A percentile compares a stretch with the other conserved stretches of the same genome.
These are phyloP conservation scores for Stachybotrys elegans DNA, from an alignment of 2,329 filamentous ascomycete species.

Conservation along the genomic window DNA sequence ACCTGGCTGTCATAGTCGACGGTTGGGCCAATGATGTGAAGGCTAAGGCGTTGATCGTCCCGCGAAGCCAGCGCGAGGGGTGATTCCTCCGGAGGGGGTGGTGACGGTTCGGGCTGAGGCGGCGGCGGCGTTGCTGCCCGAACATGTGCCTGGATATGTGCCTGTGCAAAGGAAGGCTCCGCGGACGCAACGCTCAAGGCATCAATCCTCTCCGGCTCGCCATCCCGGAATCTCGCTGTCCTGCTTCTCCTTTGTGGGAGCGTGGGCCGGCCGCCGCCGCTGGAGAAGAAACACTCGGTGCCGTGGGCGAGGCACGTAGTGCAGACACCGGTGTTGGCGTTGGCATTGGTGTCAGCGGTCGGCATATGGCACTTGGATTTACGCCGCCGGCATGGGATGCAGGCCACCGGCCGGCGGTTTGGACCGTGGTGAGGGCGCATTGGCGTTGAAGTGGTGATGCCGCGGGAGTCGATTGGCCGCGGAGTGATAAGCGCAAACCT, in stretches of 20 bases:
- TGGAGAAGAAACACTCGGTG: not conserved
- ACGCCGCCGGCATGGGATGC: not conserved
- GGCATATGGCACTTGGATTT: not conserved
- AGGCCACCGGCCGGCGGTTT: too few species aligned
- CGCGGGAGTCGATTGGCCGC: too few species aligned
- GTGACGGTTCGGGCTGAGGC: not conserved
- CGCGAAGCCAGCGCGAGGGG: slow-evolving; percentile 23
- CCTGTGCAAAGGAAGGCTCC: not conserved
- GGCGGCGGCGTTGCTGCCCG: too few species aligned
- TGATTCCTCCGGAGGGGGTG: slow-evolving; percentile 12
- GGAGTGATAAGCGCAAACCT: too few species aligned
- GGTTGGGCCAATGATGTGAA: slow-evolving; percentile 55
- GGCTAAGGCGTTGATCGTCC: slow-evolving; percentile 34
- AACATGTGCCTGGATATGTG: too few species aligned
- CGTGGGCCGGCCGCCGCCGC: too few species aligned
- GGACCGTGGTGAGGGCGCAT: too few species aligned
- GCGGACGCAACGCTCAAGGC: too few species aligned
- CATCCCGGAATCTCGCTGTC: too few species aligned
- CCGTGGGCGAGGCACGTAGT: not conserved
- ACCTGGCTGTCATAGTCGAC: slow-evolving; percentile 56
- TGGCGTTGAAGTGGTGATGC: too few species aligned
- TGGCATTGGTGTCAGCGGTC: not conserved
- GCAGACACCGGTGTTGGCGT: not conserved
- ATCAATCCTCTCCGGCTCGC: too few species aligned
- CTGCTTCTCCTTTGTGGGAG: too few species aligned